Evolutionary conservation across 2,329 filamentous ascomycete genomes (phyloP).

Genomic region (Alternaria conjuncta): DNA sequence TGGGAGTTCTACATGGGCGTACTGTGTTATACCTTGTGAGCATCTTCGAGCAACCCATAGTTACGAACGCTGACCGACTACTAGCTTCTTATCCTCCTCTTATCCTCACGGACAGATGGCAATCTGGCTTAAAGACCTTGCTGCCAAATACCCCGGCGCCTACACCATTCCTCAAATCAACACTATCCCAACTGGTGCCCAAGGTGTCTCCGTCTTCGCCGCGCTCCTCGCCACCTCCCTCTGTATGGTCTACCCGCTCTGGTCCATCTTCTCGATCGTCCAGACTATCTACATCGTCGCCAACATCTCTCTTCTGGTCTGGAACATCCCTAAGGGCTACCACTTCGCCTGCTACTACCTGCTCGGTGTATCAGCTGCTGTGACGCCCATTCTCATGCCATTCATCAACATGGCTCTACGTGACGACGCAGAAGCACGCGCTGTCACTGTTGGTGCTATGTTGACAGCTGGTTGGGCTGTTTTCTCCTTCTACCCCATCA

Average conservation of each 20-base stretch:
- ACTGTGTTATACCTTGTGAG: constrained; percentile 56
- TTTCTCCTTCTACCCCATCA: constrained; percentile 45
- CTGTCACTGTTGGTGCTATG: constrained; percentile 59
- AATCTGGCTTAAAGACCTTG: constrained; percentile 60
- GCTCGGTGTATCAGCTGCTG: constrained; percentile 43
- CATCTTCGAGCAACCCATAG: background rate
- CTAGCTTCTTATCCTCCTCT: constrained; percentile 41
- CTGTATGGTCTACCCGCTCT: constrained; percentile 59
- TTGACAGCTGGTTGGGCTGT: constrained; percentile 46
- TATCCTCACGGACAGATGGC: constrained; percentile 60
- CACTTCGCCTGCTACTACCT: constrained; percentile 47
- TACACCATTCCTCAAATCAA: constrained; percentile 60
- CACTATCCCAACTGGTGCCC: constrained; percentile 57
- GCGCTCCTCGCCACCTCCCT: constrained; percentile 60
- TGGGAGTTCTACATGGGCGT: constrained; percentile 62
- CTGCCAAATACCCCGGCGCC: constrained; percentile 35
- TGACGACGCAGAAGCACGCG: constrained; percentile 57
- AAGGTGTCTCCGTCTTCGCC: constrained; percentile 57
- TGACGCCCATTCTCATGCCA: constrained; percentile 46
- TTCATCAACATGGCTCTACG: constrained; percentile 48
- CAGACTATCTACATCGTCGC: constrained; percentile 53
- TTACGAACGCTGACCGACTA: background rate
- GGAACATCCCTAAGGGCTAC: constrained; percentile 57
- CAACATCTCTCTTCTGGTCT: constrained; percentile 56
- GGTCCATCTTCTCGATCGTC: constrained; percentile 56